A percentile compares a stretch with the other conserved stretches of the same genome.
Evolutionary conservation across 768 basidiomycete species (phyloP).

Genomic region (Termitomyces heimii): DNA sequence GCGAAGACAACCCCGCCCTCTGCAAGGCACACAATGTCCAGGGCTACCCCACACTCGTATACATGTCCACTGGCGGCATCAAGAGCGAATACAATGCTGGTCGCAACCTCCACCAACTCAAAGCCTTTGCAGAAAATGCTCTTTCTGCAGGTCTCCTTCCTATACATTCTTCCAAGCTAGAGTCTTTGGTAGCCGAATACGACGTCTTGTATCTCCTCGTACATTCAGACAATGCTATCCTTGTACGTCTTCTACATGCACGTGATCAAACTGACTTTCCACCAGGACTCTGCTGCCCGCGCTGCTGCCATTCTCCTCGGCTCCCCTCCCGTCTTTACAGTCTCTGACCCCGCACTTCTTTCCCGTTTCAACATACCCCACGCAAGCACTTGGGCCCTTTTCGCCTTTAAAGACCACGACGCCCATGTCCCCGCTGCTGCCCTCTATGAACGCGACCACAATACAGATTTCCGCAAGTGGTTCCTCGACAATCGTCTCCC

Average conservation of each 20-base stretch:
- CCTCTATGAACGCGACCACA: conserved; percentile 25
- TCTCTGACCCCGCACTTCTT: conserved; percentile 30
- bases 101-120: conserved; percentile 65
- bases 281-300: conserved; percentile 29
- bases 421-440: conserved; percentile 36
- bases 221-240: conserved; percentile 36
- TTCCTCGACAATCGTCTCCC: conserved; percentile 69
- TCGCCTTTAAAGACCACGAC: conserved; percentile 64
- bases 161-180: conserved; percentile 36
- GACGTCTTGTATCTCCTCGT: conserved; percentile 49
- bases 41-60: conserved; percentile 82
- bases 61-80: conserved; percentile 50
- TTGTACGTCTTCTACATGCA: conserved; percentile 24
- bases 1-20: conserved; percentile 64
- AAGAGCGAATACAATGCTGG: conserved; percentile 74
- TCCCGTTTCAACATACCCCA: conserved; percentile 30
- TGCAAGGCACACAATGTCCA: conserved; percentile 63
- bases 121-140: conserved; percentile 72
- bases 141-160: conserved; percentile 43
- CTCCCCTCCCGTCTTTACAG: conserved; percentile 37
- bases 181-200: conserved; percentile 24
- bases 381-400: conserved; percentile 50
- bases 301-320: conserved; percentile 40
- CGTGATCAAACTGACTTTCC: neutral
- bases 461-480: conserved; percentile 41